Evolutionary conservation across 768 basidiomycete genomes (phyloP), one percentile per base, ranked within the genome.

Genomic region (Podaxis rugospora): DNA sequence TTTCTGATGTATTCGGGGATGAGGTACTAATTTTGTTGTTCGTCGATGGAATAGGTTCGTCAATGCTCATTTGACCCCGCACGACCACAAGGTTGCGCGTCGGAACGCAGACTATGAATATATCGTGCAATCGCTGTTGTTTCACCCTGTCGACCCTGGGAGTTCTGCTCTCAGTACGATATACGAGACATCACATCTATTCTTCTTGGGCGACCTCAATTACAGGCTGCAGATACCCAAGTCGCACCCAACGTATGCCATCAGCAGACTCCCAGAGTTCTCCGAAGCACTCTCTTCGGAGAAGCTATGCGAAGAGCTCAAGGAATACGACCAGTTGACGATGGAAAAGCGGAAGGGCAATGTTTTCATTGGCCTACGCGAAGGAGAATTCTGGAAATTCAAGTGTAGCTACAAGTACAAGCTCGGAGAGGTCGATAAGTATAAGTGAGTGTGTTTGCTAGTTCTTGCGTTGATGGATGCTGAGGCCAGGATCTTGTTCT

Each of bases 191-290:
- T 92, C 93, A 11, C 93, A 98, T 71, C 80, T 97, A 1, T 97
- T 98, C 80, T 81, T 97, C 70, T 81, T 97, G 36, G 96, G 96
- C 5, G 95, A 98, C 73, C 83, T 97, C 63, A 98, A 98, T 74
- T 97, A 95, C 73, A 86, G 95, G 14, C 72, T 98, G 14, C 77
- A 81, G n/a, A 66, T 89, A 14, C 87, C 91, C 0, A 64, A 79
- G 49, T 74, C 80, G 23, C 81, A 87, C 68, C 74, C 82, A 25
- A 75, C 85, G 23, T 72, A 71, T 27, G 66, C 68, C 23, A 65
- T 69, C 56, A 68, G 66, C 10, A 70, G 72, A 10, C 65, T 66
- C 3, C 52, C 72, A 10, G 71, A 78, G 32, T 75, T 84, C 58
- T 70, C 73, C 40, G 73, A 79, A 23, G 73, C 77, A 32, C 70